A percentile compares a stretch with the other conserved stretches of the same genome.
Conservation (phyloP, 768 basidiomycete species). For the Thelephora ganbajun region DNA sequence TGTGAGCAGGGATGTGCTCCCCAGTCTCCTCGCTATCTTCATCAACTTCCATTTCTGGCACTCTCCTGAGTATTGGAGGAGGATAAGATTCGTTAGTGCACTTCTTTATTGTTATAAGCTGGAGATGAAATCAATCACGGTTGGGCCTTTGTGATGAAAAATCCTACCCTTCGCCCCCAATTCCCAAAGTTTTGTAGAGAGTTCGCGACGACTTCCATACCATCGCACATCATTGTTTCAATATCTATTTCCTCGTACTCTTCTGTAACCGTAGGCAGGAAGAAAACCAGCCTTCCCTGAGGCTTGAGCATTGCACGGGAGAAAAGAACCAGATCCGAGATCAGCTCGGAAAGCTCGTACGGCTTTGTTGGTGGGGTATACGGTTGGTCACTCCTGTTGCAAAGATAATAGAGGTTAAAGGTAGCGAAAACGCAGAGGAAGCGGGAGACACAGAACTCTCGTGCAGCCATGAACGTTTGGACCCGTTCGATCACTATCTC, state of each 20-base stretch:
- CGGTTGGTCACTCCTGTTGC: conserved; percentile 35
- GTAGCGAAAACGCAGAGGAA: not conserved
- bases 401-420: conserved; percentile 1
- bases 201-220: conserved; percentile 81
- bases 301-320: conserved; percentile 78
- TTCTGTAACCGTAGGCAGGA: conserved; percentile 84
- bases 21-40: conserved; percentile 1
- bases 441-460: conserved; percentile 22
- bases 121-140: conserved; percentile 3
- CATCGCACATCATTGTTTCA: conserved; percentile 60
- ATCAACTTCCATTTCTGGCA: not conserved
- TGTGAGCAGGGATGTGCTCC: conserved; percentile 65
- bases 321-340: conserved; percentile 65
- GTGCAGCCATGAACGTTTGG: conserved; percentile 14
- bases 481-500: conserved; percentile 14
- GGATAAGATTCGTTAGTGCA: conserved; percentile 27
- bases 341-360: conserved; percentile 81
- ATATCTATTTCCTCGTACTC: conserved; percentile 86
- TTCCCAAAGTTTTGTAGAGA: conserved; percentile 88
- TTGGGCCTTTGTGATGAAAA: not conserved
- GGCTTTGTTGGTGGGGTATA: conserved; percentile 87
- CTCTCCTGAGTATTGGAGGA: conserved; percentile 19
- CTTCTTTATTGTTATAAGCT: conserved; percentile 91
- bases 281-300: conserved; percentile 85
- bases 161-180: conserved; percentile 81